Conservation (phyloP, 2,329 filamentous ascomycete species). For the Colletotrichum musae region DNA sequence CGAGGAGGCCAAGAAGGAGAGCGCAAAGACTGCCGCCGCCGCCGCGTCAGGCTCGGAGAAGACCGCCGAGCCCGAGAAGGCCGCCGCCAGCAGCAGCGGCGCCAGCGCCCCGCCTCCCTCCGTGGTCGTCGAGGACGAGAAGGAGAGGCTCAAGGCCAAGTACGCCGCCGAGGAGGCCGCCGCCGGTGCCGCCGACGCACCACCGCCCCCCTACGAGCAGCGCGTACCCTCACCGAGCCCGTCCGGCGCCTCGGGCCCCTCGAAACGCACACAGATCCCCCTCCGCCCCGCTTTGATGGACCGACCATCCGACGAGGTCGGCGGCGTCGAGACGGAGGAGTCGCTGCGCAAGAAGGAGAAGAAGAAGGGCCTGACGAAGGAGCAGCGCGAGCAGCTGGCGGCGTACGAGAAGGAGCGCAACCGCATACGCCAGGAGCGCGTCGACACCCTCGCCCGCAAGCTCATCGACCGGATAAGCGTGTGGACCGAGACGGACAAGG, state of each 20-base stretch:
- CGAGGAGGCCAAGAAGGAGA: slow-evolving; percentile 70
- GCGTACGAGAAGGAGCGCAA: slow-evolving; percentile 91
- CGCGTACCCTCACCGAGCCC: slow-evolving; percentile 54
- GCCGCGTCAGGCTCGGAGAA: slow-evolving; percentile 41
- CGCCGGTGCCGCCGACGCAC: slow-evolving; percentile 41
- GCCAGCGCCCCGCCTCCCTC: slow-evolving; percentile 50
- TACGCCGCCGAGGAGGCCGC: slow-evolving; percentile 41
- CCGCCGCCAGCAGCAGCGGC: slow-evolving; percentile 45
- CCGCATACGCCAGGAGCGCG: slow-evolving; percentile 88
- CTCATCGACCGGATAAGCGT: slow-evolving; percentile 90
- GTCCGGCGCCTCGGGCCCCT: slow-evolving; percentile 56
- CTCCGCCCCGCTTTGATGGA: slow-evolving; percentile 91
- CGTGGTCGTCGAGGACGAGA: slow-evolving; percentile 59
- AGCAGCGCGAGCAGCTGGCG: slow-evolving; percentile 92
- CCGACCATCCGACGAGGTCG: slow-evolving; percentile 80
- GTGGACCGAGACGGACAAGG: slow-evolving; percentile 98
- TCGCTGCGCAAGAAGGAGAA: slow-evolving; percentile 71
- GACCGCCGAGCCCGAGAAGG: slow-evolving; percentile 46
- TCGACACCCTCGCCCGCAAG: slow-evolving; percentile 87
- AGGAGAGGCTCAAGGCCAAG: slow-evolving; percentile 40
- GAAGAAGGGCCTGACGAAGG: slow-evolving; percentile 90
- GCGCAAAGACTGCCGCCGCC: slow-evolving; percentile 59
- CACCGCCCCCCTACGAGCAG: slow-evolving; percentile 51
- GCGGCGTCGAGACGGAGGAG: slow-evolving; percentile 76
- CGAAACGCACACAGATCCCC: slow-evolving; percentile 70